Evolutionary conservation across 2,329 filamentous ascomycete genomes (phyloP), one percentile per base, ranked within the genome.

Genomic region (Apiospora saccharicola): DNA sequence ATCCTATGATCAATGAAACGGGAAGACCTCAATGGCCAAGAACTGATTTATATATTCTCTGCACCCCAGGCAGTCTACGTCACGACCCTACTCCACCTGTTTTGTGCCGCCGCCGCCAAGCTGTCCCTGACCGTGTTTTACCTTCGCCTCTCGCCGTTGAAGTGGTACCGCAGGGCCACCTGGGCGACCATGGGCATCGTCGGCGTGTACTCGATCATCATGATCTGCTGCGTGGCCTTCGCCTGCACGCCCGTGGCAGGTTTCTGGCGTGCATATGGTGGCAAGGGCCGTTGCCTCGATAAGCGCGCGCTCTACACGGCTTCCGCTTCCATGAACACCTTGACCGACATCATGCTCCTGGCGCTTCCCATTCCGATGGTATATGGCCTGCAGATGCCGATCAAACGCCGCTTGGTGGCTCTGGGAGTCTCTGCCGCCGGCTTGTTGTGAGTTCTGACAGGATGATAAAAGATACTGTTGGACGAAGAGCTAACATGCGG

Each of bases 361-460:
- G n/a, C 3, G 2, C 14, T 70, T 26, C 46, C 46, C 3, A 24
- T 70, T 2, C 47, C 47, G 2, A 19, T 70, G 30, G 68, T 70
- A 1, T 51, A 34, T 12, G n/a, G 49, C 30, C 19, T 70, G 19
- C 46, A 24, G 1, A 51, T 70, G 46, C 68, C 68, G 0, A n/a
- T 26, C 5, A 51, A 24, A 3, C 68, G 47, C 16, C 43, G 47
- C 41, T 8, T 70, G 13, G 16, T 26, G 2, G 24, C n/a, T 2
- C 19, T 24, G n/a, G 37, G 13, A 0, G 53, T 70, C 5, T 53
- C 57, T 26, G 37, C 49, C 37, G 30, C 53, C 4, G 68, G 68
- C 1, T 70, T 49, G 6, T 19, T 49, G 68, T 70, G 68, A 51
- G n/a, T n/a, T n/a, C n/a, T n/a, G n/a, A n/a, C n/a, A n/a, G n/a